These are phyloP conservation scores for Pichia sp. DNA, from an alignment of 1,139 yeast species.

Conservation along the genomic window DNA sequence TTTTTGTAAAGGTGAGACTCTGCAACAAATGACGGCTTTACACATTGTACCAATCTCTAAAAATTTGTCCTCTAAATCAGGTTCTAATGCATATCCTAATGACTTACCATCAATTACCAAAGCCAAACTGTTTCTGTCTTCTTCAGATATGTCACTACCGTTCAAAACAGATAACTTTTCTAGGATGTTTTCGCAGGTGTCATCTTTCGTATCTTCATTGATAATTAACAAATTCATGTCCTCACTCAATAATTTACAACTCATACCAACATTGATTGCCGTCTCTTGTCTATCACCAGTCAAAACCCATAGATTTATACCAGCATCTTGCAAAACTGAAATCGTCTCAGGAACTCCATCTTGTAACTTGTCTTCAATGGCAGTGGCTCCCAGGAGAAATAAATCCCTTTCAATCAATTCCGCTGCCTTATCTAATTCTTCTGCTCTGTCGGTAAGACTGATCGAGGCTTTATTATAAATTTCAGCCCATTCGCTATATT, in stretches of 20 bases:
- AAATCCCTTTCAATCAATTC: constrained; percentile 77
- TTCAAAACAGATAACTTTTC: constrained; percentile 73
- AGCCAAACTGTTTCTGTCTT: constrained; percentile 77
- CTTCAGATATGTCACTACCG: constrained; percentile 54
- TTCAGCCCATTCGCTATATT: constrained; percentile 56
- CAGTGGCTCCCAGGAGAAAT: constrained; percentile 89
- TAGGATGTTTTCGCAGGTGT: constrained; percentile 58
- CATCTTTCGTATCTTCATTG: constrained; percentile 77
- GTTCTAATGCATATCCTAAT: constrained; percentile 73
- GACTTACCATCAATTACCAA: constrained; percentile 92
- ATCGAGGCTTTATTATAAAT: constrained; percentile 75
- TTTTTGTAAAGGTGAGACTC: constrained; percentile 96
- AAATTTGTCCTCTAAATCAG: constrained; percentile 70
- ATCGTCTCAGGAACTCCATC: constrained; percentile 99
- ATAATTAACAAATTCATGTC: constrained; percentile 91
- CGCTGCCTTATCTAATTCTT: constrained; percentile 73
- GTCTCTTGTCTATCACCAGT: constrained; percentile 99
- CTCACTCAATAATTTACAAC: constrained; percentile 86
- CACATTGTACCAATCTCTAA: constrained; percentile 78
- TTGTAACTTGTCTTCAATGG: constrained; percentile 94
- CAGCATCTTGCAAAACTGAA: constrained; percentile 90
- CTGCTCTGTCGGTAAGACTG: constrained; percentile 64
- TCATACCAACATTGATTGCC: constrained; percentile 98
- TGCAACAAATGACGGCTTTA: constrained; percentile 93
- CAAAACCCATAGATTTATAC: constrained; percentile 93